Evolutionary conservation across 495 filamentous ascomycete genomes (phyloP).

Genomic region (Wilcoxina mikolae): DNA sequence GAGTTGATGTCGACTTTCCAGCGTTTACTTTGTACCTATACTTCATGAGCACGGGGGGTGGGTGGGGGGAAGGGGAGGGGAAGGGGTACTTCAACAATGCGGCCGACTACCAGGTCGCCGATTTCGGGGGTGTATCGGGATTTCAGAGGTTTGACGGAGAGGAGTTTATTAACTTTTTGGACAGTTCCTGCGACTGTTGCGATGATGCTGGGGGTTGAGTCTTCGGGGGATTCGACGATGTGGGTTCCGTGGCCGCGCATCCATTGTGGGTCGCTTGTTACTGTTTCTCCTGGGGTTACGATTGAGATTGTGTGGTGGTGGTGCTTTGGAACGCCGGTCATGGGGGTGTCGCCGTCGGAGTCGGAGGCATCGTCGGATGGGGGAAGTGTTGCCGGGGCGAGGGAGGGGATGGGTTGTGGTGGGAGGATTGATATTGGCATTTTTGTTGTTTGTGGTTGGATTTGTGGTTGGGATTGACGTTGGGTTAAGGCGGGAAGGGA

Average conservation of each 20-base stretch:
- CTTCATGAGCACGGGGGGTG: background rate
- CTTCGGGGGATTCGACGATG: constrained; percentile 7
- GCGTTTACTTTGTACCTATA: constrained; percentile 63
- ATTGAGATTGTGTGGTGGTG: constrained; percentile 39
- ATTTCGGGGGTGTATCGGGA: constrained; percentile 94
- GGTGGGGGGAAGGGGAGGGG: background rate
- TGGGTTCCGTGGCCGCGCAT: constrained; percentile 52
- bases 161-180: constrained; percentile 85
- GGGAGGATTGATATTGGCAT: constrained; percentile 77
- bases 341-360: constrained; percentile 48
- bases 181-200: constrained; percentile 79
- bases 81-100: constrained; percentile 52
- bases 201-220: constrained; percentile 44
- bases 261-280: constrained; percentile 89
- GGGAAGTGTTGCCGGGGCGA: constrained; percentile 30
- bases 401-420: constrained; percentile 36
- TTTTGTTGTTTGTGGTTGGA: constrained; percentile 11
- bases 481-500: background rate
- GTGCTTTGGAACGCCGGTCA: constrained; percentile 32
- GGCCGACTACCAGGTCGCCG: constrained; percentile 84
- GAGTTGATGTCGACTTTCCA: constrained; percentile 91
- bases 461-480: background rate
- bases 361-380: constrained; percentile 35
- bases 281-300: constrained; percentile 76
- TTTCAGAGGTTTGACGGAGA: constrained; percentile 73